phyloP scores from a whole-genome alignment of 441 rosid species.

The Populus tomentosa region DNA sequence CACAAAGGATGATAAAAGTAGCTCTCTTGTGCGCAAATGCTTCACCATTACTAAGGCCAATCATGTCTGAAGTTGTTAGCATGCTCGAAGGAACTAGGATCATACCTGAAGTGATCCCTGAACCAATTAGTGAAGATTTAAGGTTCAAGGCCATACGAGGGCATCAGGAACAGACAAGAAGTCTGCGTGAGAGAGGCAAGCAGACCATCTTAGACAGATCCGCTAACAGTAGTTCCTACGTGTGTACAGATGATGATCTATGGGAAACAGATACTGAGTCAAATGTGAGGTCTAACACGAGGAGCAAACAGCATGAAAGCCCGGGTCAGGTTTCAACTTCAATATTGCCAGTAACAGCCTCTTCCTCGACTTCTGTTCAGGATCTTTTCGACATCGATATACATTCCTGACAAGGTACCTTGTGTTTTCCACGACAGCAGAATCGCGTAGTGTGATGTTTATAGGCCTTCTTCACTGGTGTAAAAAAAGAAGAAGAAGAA shows the following conservation, averaged over 20 bases:
- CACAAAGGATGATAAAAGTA: slow-evolving; percentile 43
- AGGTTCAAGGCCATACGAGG: slow-evolving; percentile 54
- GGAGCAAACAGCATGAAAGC: neutral
- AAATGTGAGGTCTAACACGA: neutral
- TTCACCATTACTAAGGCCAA: slow-evolving; percentile 48
- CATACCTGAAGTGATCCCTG: slow-evolving; percentile 34
- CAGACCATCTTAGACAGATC: neutral
- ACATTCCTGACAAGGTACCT: neutral
- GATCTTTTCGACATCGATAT: neutral
- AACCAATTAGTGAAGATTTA: slow-evolving; percentile 37
- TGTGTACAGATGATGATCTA: neutral
- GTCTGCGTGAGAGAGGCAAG: neutral
- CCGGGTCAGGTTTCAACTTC: neutral
- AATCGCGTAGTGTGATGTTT: neutral
- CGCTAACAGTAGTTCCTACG: neutral
- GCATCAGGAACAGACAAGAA: slow-evolving; percentile 4
- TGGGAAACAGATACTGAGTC: neutral
- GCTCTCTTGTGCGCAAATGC: slow-evolving; percentile 58
- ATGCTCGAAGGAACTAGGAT: slow-evolving; percentile 52
- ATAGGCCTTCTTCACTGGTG: neutral
- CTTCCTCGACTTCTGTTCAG: neutral
- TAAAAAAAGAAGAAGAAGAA: too few species aligned
- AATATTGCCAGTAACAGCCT: neutral
- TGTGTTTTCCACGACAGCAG: neutral
- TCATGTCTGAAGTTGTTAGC: slow-evolving; percentile 64